A percentile compares a stretch with the other conserved stretches of the same genome.
Evolutionary conservation across 2,329 filamentous ascomycete species (phyloP).

Genomic region (Shiraia sp.): DNA sequence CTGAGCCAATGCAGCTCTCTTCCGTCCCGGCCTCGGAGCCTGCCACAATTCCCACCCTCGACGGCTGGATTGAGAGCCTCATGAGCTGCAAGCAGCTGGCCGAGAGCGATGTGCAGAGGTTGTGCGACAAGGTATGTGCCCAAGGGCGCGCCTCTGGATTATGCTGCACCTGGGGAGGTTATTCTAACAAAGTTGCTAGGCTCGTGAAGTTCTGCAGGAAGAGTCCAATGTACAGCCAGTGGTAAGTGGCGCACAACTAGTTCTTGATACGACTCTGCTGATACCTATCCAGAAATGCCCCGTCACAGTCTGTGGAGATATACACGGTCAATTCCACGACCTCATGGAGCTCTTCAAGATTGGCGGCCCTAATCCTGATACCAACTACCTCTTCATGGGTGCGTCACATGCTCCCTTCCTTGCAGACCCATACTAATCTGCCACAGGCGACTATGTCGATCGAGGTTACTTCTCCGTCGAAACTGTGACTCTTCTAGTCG

Average conservation of each 20-base stretch:
- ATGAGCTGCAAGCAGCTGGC: constrained; percentile 99
- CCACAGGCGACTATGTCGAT: constrained; percentile 91
- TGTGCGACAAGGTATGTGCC: constrained; percentile 85
- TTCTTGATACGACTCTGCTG: constrained; percentile 9
- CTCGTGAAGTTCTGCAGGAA: constrained; percentile 92
- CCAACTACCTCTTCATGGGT: constrained; percentile 99
- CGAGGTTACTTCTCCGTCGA: constrained; percentile 99
- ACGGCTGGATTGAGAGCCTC: constrained; percentile 97
- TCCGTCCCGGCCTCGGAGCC: constrained; percentile 76
- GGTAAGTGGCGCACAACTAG: constrained; percentile 60
- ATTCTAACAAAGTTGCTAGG: constrained; percentile 56
- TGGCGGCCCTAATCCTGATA: constrained; percentile 95
- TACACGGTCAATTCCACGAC: constrained; percentile 98
- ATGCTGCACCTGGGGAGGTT: background rate
- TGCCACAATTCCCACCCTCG: constrained; percentile 86
- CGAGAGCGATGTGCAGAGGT: constrained; percentile 90
- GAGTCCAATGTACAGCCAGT: constrained; percentile 99
- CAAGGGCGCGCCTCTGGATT: background rate
- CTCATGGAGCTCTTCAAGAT: constrained; percentile 99
- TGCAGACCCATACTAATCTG: constrained; percentile 16
- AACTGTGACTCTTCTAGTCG: constrained; percentile 94
- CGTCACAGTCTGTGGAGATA: constrained; percentile 97
- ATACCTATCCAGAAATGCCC: constrained; percentile 75
- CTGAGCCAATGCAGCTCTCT: constrained; percentile 72
- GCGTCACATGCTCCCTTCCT: constrained; percentile 3